Base-by-base conservation (phyloP, 2,329 filamentous ascomycete species). In the Fusarium abutilonis region DNA sequence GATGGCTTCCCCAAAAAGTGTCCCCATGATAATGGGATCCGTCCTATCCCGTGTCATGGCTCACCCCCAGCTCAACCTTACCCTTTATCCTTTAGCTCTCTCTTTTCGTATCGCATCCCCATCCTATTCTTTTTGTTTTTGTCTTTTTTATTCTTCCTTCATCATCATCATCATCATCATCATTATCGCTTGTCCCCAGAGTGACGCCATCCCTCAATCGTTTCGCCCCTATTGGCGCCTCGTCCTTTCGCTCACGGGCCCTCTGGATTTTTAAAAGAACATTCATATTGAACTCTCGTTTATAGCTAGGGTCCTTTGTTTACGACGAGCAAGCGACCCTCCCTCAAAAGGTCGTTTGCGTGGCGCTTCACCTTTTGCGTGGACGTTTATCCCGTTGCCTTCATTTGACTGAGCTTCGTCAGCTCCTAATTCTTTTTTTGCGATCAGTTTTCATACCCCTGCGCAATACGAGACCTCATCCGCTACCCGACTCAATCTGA, bases 1-100 rank as follows among this genome's bases (percentile, higher is more conserved):
- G 42, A 63, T 63, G 42, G 46, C 51, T 46, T 61, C 50, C 43
- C 49, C 60, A 32, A 51, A 32, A 45, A 43, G 39, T 58, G 44
- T 64, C 62, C 62, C 62, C 63, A 66, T 66, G 63, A 66, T 64
- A 64, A 66, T 50, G 46, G 47, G 46, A 47, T 56, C 56, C 54
- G 52, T 55, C 38, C 48, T 42, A 52, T 64, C 35, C 54, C 52
- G 23, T 60, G 63, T 66, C 63, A 66, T 66, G 63, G 63, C 63
- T 66, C 46, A 59, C 56, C 50, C 52, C 63, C 63, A 61, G 63
- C 63, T 55, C 63, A 64, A 66, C 63, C 54, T 59, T 60, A 29
- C 32, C 54, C 39, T 46, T 53, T 36, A 19, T 32, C 19, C 32
- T 32, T 32, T 31, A 21, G 28, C 11, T 10, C 9, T 29, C 54